A percentile compares a stretch with the other conserved stretches of the same genome.
Conservation (phyloP, 2,329 filamentous ascomycete species). For the Exophiala xenobiotica region DNA sequence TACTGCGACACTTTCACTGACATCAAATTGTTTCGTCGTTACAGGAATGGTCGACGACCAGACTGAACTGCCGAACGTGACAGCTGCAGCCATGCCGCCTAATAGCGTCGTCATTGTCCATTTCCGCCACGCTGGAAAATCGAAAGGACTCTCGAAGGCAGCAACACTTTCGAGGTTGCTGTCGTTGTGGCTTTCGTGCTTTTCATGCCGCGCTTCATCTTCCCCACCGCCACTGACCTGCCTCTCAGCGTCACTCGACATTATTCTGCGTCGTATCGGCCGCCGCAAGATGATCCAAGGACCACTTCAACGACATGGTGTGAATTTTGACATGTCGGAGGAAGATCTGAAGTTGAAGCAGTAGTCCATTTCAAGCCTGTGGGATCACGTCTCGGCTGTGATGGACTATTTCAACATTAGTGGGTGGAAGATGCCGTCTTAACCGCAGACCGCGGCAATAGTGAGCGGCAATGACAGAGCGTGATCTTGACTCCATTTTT, state of each 20-base stretch:
- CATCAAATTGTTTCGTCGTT: slow-evolving; percentile 29
- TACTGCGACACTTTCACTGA: slow-evolving; percentile 38
- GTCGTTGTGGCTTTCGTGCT: slow-evolving; percentile 1
- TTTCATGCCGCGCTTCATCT: slow-evolving; percentile 1
- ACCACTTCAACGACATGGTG: too few species aligned
- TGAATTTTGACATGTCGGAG: too few species aligned
- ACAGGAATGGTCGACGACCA: slow-evolving; percentile 14
- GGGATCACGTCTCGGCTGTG: too few species aligned
- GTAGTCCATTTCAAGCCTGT: too few species aligned
- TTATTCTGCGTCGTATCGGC: too few species aligned
- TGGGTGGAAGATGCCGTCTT: neutral
- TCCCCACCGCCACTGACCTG: neutral
- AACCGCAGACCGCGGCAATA: neutral
- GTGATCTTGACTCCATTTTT: too few species aligned
- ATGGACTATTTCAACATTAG: too few species aligned
- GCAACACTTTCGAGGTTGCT: slow-evolving; percentile 1
- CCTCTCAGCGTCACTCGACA: neutral
- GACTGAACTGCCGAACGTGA: slow-evolving; percentile 46
- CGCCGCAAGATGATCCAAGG: too few species aligned
- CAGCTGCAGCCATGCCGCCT: slow-evolving; percentile 44
- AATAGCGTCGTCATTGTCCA: slow-evolving; percentile 45
- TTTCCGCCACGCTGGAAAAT: slow-evolving; percentile 34
- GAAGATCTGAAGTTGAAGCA: too few species aligned
- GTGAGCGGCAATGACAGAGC: too few species aligned
- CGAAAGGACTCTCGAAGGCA: slow-evolving; percentile 12